A percentile compares a stretch with the other conserved stretches of the same genome.
Evolutionary conservation across 495 filamentous ascomycete species (phyloP).

Genomic region (Podospora didyma): DNA sequence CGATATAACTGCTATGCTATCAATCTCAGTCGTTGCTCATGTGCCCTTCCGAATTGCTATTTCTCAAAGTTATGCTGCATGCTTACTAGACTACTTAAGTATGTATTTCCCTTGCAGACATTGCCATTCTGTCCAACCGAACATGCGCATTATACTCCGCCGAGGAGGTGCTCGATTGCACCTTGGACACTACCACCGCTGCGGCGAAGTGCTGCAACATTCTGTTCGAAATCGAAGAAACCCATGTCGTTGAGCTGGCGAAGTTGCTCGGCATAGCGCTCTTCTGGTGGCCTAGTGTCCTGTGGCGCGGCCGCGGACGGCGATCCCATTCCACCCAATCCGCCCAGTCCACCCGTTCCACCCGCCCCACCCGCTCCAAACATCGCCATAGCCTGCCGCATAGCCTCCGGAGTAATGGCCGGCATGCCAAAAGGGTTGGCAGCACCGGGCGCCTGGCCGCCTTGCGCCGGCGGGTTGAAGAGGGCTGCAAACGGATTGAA

Average conservation of each 20-base stretch:
- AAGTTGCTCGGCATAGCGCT: conserved; percentile 85
- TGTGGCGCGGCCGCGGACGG: conserved; percentile 49
- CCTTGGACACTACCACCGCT: conserved; percentile 94
- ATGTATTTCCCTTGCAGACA: no score
- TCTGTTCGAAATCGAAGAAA: conserved; percentile 93
- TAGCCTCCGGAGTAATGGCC: conserved; percentile 31
- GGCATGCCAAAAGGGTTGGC: conserved; percentile 23
- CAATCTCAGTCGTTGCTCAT: no score
- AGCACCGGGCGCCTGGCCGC: conserved; percentile 11
- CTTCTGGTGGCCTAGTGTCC: conserved; percentile 88
- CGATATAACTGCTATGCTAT: no score
- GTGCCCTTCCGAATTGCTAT: no score
- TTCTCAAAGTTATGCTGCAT: no score
- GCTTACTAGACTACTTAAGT: no score
- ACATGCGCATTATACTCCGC: conserved; percentile 18
- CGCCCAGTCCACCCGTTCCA: no score
- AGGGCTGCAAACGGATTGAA: conserved; percentile 27
- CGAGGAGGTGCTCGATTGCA: conserved; percentile 76
- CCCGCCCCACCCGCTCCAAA: conserved; percentile 21
- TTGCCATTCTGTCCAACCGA: no score
- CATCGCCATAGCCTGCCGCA: conserved; percentile 44
- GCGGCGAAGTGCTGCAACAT: conserved; percentile 82
- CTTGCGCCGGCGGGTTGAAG: conserved; percentile 23
- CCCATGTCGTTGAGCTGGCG: conserved; percentile 98
- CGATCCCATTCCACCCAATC: conserved; percentile 13